Evolutionary conservation across 2,329 filamentous ascomycete species (phyloP), one percentile per base, ranked within the genome.

Genomic region (Fusarium mangiferae): DNA sequence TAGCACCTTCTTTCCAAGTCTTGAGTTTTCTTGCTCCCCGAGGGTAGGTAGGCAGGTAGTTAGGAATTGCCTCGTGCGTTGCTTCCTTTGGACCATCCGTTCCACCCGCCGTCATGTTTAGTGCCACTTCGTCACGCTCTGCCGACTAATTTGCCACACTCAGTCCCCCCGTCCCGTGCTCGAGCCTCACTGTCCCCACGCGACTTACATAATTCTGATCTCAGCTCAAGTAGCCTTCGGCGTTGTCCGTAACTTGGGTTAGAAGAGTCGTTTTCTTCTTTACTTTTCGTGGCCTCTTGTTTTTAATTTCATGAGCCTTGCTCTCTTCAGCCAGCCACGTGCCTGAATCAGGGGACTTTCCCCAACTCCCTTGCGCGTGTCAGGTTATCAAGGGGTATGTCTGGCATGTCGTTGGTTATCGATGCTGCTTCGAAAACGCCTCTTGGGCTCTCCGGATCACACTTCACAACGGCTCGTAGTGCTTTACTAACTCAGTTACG

Each of bases 141-240:
- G 45, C 36, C 62, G 49, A 68, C 67, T 36, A 63, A 69, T 74
- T 74, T 71, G 72, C 72, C 72, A 74, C 72, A 41, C 55, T 74
- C 60, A 55, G 58, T 51, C 51, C 62, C 58, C 51, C 51, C 35
- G 59, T 66, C 49, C 56, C 52, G 30, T 61, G 45, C 65, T 52
- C 41, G 45, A 66, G 60, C 51, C 55, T 49, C 55, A 49, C n/a
- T 26, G 33, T 49, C 42, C 33, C 41, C 55, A 49, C 28, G 38
- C 46, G 55, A 60, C 64, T 74, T 74, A 72, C 67, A 74, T 74
- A 74, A 74, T 74, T 74, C 58, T 72, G 72, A 72, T 65, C 62
- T 61, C 62, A 68, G 65, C 55, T 62, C 66, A 49, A 38, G 58
- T 72, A 72, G 57, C 44, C 57, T 68, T 74, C 72, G 72, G 72